Conservation (phyloP, 768 basidiomycete species). For the Daedalea quercina region DNA sequence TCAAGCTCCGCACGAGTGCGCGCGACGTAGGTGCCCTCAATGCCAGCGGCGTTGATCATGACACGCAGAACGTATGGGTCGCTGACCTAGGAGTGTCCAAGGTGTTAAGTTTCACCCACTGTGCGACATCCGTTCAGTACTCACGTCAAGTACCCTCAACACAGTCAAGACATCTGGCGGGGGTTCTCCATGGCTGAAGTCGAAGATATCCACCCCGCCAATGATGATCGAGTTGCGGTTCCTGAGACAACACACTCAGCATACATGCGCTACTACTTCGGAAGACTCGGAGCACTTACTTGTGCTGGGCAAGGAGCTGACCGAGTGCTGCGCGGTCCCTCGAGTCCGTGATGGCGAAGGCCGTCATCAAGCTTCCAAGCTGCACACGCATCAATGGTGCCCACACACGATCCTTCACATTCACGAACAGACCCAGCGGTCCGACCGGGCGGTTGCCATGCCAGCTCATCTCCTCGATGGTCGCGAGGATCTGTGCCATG, state of each 20-base stretch:
- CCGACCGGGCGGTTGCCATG: conserved; percentile 62
- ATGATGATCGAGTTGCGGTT: conserved; percentile 48
- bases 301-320: conserved; percentile 40
- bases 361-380: conserved; percentile 50
- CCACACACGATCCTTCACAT: conserved; percentile 66
- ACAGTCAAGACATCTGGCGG: conserved; percentile 58
- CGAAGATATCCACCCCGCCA: conserved; percentile 71
- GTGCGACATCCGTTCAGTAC: conserved; percentile 13
- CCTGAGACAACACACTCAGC: conserved; percentile 25
- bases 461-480: conserved; percentile 51
- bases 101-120: too few relatives aligned
- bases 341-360: conserved; percentile 70
- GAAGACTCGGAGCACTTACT: conserved; percentile 52
- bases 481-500: conserved; percentile 50
- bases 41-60: conserved; percentile 64
- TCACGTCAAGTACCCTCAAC: conserved; percentile 74
- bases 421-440: conserved; percentile 76
- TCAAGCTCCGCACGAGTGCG: conserved; percentile 60
- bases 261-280: neutral
- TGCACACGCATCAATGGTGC: conserved; percentile 56
- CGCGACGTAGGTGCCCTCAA: conserved; percentile 71
- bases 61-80: conserved; percentile 72
- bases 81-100: conserved; percentile 44
- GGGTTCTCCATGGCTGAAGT: conserved; percentile 72
- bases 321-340: conserved; percentile 55